Base-by-base conservation (phyloP, 179 eudicot genomes). In the Sideroxylon spinosum region DNA sequence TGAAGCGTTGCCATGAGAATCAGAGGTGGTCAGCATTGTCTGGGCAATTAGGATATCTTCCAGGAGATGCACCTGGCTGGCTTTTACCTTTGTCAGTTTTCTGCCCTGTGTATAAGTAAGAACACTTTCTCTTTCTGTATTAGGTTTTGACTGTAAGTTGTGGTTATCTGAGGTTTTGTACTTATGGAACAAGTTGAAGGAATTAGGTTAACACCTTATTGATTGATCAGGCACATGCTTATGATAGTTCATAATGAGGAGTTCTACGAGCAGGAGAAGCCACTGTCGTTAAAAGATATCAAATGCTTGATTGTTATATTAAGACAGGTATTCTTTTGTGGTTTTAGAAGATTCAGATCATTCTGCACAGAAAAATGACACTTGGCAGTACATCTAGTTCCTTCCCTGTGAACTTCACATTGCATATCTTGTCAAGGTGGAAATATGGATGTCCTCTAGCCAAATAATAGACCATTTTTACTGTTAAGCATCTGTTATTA, bases 91-190 rank as follows among this genome's bases (percentile, higher is more conserved):
- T 95, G 82, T 89, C 98, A 77, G 99, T 89, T 73, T 95, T 95
- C 88, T 95, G 99, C 81, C 99, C 99, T 73, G 86, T 95, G 28
- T 95, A 95, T 77, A 93, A 92, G 99, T 95, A 90, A 86, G 98
- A 57, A 75, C 69, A 16, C 55, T 66, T 25, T 19, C 44, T 17
- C 13, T 56, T 28, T 64, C 25, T 73, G 4, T 14, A 49, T 25
- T 16, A 13, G 19, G 64, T 28, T 73, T 25, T 57, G 26, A 50
- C 5, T 28, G 19, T 57, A 55, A 37, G 17, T 28, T 56, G 19
- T 16, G 69, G n/a, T 65, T 65, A 19, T 29, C 69, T 28, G 69
- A 32, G 55, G 32, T 9, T 32, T 32, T 59, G 11, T 71, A 49
- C 10, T 64, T 32, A 64, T 76, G 55, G 20, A 64, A 59, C 55